phyloP scores from a whole-genome alignment of 441 rosid genomes.

The Adansonia gregorii region DNA sequence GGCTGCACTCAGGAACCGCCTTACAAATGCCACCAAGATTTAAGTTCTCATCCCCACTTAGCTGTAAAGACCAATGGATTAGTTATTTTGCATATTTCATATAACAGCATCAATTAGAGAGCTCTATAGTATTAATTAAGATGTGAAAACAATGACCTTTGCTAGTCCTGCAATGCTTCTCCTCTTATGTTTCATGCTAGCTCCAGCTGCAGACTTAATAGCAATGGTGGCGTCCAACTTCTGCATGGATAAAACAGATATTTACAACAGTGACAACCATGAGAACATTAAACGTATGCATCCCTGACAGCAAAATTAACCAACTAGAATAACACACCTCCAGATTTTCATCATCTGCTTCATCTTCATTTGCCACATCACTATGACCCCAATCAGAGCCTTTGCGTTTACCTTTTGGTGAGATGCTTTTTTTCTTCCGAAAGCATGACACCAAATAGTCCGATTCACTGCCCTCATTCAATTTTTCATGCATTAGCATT shows the following conservation, averaged over 20 bases:
- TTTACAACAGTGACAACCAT: constrained; percentile 18
- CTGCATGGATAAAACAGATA: constrained; percentile 33
- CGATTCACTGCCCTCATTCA: constrained; percentile 42
- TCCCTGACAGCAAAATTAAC: constrained; percentile 18
- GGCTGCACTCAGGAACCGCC: not conserved
- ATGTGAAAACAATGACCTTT: constrained; percentile 56
- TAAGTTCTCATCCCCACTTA: not conserved
- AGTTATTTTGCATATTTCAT: not conserved
- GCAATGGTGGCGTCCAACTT: constrained; percentile 32
- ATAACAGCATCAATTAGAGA: constrained; percentile 17
- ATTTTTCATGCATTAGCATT: constrained; percentile 29
- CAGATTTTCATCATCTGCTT: constrained; percentile 40
- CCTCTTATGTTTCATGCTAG: constrained; percentile 76
- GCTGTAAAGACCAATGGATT: not conserved
- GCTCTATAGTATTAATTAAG: constrained; percentile 1
- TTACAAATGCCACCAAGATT: not conserved
- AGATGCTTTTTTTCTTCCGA: constrained; percentile 47
- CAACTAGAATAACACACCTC: constrained; percentile 50
- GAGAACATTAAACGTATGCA: constrained; percentile 16
- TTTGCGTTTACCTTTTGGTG: constrained; percentile 49
- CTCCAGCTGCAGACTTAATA: constrained; percentile 61
- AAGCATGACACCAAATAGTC: constrained; percentile 46
- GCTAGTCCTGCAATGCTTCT: constrained; percentile 63
- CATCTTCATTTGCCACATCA: constrained; percentile 51
- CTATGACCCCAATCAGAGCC: constrained; percentile 48